phyloP scores from a whole-genome alignment of 2,329 filamentous ascomycete species.

The Thelonectria blattea region DNA sequence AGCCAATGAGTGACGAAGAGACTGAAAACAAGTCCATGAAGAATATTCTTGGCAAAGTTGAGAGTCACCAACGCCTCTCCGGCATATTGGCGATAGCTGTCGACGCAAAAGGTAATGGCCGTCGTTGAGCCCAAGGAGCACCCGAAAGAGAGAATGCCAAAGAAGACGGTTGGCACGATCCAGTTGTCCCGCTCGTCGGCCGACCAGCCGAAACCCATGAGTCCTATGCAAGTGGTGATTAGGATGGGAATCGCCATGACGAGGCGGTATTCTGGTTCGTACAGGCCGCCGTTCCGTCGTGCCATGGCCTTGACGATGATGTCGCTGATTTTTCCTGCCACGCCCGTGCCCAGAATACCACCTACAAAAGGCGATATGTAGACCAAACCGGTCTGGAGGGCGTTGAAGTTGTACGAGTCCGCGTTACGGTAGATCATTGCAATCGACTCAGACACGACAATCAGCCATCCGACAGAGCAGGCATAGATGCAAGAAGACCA shows the following conservation, averaged over 20 bases:
- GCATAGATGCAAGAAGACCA: conserved; percentile 89
- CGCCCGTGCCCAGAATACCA: conserved; percentile 86
- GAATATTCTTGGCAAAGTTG: conserved; percentile 92
- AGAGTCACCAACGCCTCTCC: conserved; percentile 93
- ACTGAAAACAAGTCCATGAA: conserved; percentile 88
- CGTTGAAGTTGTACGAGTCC: conserved; percentile 77
- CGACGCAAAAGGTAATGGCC: conserved; percentile 90
- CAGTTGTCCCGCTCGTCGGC: conserved; percentile 75
- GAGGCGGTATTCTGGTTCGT: conserved; percentile 92
- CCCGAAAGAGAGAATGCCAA: conserved; percentile 89
- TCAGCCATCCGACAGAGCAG: conserved; percentile 91
- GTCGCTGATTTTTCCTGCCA: conserved; percentile 88
- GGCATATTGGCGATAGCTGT: conserved; percentile 91
- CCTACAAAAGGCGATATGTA: conserved; percentile 92
- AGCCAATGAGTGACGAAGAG: conserved; percentile 90
- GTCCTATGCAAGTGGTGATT: conserved; percentile 78
- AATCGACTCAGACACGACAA: conserved; percentile 89
- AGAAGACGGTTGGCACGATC: conserved; percentile 94
- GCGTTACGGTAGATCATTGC: conserved; percentile 76
- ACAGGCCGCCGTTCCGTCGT: conserved; percentile 86
- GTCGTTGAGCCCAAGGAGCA: conserved; percentile 91
- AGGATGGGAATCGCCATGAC: conserved; percentile 85
- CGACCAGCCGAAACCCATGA: conserved; percentile 98
- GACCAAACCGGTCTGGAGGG: conserved; percentile 81
- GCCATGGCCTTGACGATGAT: conserved; percentile 83